A percentile compares a stretch with the other conserved stretches of the same genome.
phyloP scores from a whole-genome alignment of 192 early-diverging fungal species.

The Mortierella antarctica region DNA sequence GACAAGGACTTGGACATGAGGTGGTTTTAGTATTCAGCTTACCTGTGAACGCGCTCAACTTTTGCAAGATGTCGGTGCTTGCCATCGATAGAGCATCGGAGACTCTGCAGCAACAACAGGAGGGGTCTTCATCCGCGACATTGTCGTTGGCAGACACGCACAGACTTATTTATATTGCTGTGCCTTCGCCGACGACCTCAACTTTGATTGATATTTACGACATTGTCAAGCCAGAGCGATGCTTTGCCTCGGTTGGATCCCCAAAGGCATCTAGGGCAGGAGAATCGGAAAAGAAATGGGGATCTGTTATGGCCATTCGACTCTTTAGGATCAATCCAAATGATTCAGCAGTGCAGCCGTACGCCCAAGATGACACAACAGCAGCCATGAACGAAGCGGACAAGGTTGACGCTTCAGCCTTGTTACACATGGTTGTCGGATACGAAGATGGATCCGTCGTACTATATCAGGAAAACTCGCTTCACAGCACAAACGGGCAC shows the following conservation, averaged over 20 bases:
- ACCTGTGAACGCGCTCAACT: slow-evolving; percentile 53
- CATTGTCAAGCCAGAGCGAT: slow-evolving; percentile 39
- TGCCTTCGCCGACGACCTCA: slow-evolving; percentile 29
- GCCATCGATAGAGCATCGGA: slow-evolving; percentile 5
- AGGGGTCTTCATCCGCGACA: background rate
- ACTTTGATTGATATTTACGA: slow-evolving; percentile 43
- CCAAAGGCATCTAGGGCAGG: background rate
- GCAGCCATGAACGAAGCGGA: background rate
- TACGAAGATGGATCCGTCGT: slow-evolving; percentile 52
- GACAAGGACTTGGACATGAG: background rate
- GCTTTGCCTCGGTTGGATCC: slow-evolving; percentile 24
- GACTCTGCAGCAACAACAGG: background rate
- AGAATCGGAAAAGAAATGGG: slow-evolving; percentile 32
- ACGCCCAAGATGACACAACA: background rate
- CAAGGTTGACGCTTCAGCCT: background rate
- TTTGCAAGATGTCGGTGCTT: slow-evolving; percentile 50
- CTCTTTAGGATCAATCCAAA: slow-evolving; percentile 4
- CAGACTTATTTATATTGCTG: slow-evolving; percentile 32
- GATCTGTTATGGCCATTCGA: slow-evolving; percentile 38
- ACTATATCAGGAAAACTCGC: slow-evolving; percentile 19
- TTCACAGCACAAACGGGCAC: background rate
- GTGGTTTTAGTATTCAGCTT: slow-evolving; percentile 27
- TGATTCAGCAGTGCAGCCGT: background rate
- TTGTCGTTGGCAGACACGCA: slow-evolving; percentile 6
- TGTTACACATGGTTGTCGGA: slow-evolving; percentile 40